Evolutionary conservation across 225 moss, liverwort and hornwort genomes (phyloP), one percentile per base, ranked within the genome.

Genomic region (Lunularia cruciata): DNA sequence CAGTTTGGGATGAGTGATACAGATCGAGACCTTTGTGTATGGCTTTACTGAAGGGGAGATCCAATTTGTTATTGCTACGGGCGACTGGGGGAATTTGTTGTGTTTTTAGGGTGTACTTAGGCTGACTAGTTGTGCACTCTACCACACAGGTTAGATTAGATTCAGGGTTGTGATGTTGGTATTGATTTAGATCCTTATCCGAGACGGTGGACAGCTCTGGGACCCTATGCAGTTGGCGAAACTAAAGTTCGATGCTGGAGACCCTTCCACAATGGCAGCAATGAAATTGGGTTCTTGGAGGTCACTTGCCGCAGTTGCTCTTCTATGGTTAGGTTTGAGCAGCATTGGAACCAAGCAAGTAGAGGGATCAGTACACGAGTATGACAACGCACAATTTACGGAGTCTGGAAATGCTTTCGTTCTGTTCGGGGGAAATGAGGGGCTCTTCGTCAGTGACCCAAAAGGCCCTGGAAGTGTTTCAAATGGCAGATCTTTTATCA

Each of bases 351-450:
- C 70, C 38, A 54, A 60, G 33, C 61, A 66, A 47, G 77, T 68
- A 7, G 34, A 69, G n/a, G 78, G 71, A 8, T 78, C 82, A 9
- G 75, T 83, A 27, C 82, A 83, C 39, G 78, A 83, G 68, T 83
- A 83, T 69, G 26, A 33, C 12, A 68, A 78, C 34, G 58, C 26
- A 20, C 33, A 72, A 47, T 83, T 83, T 55, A 54, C 34, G 0
- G 48, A 69, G 63, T 35, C 78, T 66, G 86, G 83, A 54, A 98
- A 89, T 76, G 89, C 85, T n/a, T 88, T 78, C 55, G 67, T 91
- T 37, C 83, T 84, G 51, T 84, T 73, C 76, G 98, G 91, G 70
- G 98, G 93, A 49, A 85, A 81, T 14, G 91, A 98, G 75, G 93
- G 98, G 46, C 78, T 98, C 10, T 84, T 79, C 74, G 86, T 87